Evolutionary conservation across 257 asterid genomes (phyloP).

Genomic region (Ocimum tenuiflorum): DNA sequence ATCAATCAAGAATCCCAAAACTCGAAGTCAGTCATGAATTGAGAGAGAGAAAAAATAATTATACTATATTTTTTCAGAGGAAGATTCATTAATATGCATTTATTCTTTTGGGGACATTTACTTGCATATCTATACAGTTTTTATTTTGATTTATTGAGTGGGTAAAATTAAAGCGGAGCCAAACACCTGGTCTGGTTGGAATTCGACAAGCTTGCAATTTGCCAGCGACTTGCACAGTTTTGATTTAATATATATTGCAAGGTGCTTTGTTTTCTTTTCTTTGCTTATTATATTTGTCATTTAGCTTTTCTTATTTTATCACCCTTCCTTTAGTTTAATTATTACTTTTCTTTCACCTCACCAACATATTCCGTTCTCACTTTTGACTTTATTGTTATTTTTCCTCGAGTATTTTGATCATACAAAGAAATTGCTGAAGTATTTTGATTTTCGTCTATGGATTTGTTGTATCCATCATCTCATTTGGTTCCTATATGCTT

Average conservation of each 20-base stretch:
- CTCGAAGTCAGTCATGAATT: background rate
- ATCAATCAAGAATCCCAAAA: background rate
- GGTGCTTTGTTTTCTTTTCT: background rate
- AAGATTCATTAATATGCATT: no score
- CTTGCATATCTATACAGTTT: no score
- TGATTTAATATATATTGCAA: constrained; percentile 11
- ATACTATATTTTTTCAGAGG: no score
- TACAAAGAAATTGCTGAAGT: background rate
- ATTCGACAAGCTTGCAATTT: constrained; percentile 20
- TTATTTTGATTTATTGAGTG: constrained; percentile 14
- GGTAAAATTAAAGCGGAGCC: constrained; percentile 26
- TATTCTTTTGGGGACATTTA: no score
- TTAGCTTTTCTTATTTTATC: background rate
- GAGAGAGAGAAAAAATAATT: no score
- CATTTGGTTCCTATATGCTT: no score
- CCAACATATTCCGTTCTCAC: background rate
- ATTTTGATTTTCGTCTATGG: no score
- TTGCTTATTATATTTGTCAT: background rate
- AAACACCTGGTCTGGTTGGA: constrained; percentile 27
- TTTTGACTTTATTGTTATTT: background rate
- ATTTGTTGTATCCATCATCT: no score
- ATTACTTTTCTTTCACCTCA: background rate
- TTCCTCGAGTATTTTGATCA: background rate
- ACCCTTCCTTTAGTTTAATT: background rate
- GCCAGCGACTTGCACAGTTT: constrained; percentile 28